Evolutionary conservation across 768 basidiomycete species (phyloP), one percentile per base, ranked within the genome.

Genomic region (Cystofilobasidium bisporidii): DNA sequence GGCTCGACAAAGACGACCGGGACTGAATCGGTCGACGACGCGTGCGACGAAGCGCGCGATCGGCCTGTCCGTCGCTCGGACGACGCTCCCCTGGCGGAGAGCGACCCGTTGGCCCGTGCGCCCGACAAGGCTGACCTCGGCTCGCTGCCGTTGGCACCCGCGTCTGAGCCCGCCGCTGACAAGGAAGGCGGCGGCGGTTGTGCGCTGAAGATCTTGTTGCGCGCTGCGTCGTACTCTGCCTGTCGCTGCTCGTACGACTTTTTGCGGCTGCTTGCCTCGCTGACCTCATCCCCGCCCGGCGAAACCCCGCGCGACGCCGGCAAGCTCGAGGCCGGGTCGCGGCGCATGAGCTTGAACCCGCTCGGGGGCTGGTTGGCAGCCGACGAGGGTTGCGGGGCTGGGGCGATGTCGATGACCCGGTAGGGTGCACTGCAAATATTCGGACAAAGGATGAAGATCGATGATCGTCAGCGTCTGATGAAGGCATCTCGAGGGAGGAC

Each of bases 181-280:
- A 15, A n/a, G n/a, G 14, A 12, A 10, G n/a, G n/a, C 32, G 28
- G 32, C 22, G 20, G 53, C 40, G 28, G n/a, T 32, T 20, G n/a
- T n/a, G 56, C 58, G 17, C 56, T 69, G 33, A 69, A 69, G 36
- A 69, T 69, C 33, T 63, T 43, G 36, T 40, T 33, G 33, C 68
- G 50, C 20, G 68, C 68, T 15, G 63, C 63, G 32, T 69, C 68
- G 43, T 69, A 69, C 17, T 69, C 68, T 12, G 61, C 61, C 50
- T 69, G 68, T 3, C 68, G 24, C 41, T 69, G 62, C 50, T 69
- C 68, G 40, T 60, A 69, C 26, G 63, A 61, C 62, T 65, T 69
- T 41, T 64, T 69, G 30, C 60, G 61, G 28, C 50, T 43, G 20
- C 55, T 12, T 3, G 33, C 3, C 32, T 56, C 63, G 15, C 20